These are phyloP conservation scores for Apiotrichum mycotoxinovorans DNA, from an alignment of 1,284 basidiomycete genomes.

Conservation along the genomic window DNA sequence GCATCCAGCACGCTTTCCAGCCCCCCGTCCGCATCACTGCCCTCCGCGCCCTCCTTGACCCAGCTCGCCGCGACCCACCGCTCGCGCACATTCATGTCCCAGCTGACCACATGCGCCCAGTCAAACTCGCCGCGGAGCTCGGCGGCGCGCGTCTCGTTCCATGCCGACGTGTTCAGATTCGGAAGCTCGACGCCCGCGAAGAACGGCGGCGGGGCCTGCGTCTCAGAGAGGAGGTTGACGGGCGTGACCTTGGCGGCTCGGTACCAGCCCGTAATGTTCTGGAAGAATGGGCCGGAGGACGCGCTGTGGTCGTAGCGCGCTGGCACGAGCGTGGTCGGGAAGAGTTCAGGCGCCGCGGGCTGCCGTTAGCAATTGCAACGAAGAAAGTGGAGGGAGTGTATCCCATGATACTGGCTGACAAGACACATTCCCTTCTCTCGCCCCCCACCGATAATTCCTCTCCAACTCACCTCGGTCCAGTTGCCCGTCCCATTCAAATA, in stretches of 20 bases:
- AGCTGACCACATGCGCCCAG: slow-evolving; percentile 31
- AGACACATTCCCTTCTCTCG: too few species aligned
- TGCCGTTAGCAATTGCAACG: slow-evolving; percentile 13
- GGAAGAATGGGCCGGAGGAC: slow-evolving; percentile 25
- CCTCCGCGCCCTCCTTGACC: not conserved
- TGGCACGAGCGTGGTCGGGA: slow-evolving; percentile 32
- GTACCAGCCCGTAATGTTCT: slow-evolving; percentile 49
- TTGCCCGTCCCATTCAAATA: slow-evolving; percentile 37
- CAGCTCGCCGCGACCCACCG: slow-evolving; percentile 7
- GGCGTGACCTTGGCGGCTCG: slow-evolving; percentile 34
- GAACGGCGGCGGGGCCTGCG: slow-evolving; percentile 17
- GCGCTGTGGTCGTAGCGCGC: slow-evolving; percentile 26
- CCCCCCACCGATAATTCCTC: not conserved
- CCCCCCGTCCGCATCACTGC: not conserved
- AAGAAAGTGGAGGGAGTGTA: not conserved
- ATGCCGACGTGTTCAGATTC: slow-evolving; percentile 25
- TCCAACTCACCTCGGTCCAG: slow-evolving; percentile 45
- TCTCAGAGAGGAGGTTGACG: slow-evolving; percentile 13
- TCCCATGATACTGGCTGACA: not conserved
- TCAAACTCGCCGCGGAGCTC: slow-evolving; percentile 39
- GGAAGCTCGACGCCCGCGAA: slow-evolving; percentile 29
- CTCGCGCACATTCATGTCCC: slow-evolving; percentile 44
- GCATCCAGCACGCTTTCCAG: not conserved
- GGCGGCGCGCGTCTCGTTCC: slow-evolving; percentile 36
- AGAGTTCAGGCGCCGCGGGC: slow-evolving; percentile 26